A percentile compares a stretch with the other conserved stretches of the same genome.
Evolutionary conservation across 768 basidiomycete species (phyloP).

Genomic region (Trametes cingulata): DNA sequence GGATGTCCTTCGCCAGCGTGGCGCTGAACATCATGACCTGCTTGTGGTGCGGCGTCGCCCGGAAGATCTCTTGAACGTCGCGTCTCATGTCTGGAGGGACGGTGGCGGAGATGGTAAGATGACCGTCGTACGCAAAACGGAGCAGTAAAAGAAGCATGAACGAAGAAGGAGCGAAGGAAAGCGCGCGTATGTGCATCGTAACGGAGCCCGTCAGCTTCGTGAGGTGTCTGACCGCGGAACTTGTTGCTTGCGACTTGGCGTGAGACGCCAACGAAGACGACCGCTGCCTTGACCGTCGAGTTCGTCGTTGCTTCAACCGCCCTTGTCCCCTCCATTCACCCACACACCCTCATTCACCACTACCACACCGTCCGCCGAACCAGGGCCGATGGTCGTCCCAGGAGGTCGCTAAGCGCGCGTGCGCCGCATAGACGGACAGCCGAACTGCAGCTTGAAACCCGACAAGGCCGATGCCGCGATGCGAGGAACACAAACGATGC

Average conservation of each 20-base stretch:
- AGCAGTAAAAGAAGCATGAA: conserved; percentile 24
- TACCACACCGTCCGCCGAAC: conserved; percentile 25
- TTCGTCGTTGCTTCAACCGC: conserved; percentile 20
- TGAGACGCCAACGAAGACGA: conserved; percentile 12
- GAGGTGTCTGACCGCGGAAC: conserved; percentile 7
- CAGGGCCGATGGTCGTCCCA: conserved; percentile 27
- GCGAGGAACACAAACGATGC: conserved; percentile 53
- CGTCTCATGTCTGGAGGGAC: conserved; percentile 97
- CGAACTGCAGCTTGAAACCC: conserved; percentile 29
- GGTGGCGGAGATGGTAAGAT: conserved; percentile 51
- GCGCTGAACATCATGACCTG: conserved; percentile 99
- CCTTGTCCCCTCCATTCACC: conserved; percentile 3
- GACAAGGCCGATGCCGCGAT: conserved; percentile 34
- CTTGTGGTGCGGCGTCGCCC: conserved; percentile 98
- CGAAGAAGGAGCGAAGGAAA: background rate
- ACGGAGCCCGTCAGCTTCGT: conserved; percentile 2
- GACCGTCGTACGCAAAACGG: conserved; percentile 20
- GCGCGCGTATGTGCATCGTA: conserved; percentile 18
- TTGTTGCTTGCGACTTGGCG: conserved; percentile 18
- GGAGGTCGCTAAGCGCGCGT: conserved; percentile 29
- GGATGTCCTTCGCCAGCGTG: conserved; percentile 94
- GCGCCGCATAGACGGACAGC: conserved; percentile 40
- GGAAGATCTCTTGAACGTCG: conserved; percentile 99
- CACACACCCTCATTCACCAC: conserved; percentile 25
- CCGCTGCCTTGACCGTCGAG: conserved; percentile 14